Evolutionary conservation across 23 red algal species (phyloP), one percentile per base, ranked within the genome.

Genomic region (Gracilariopsis chorda): DNA sequence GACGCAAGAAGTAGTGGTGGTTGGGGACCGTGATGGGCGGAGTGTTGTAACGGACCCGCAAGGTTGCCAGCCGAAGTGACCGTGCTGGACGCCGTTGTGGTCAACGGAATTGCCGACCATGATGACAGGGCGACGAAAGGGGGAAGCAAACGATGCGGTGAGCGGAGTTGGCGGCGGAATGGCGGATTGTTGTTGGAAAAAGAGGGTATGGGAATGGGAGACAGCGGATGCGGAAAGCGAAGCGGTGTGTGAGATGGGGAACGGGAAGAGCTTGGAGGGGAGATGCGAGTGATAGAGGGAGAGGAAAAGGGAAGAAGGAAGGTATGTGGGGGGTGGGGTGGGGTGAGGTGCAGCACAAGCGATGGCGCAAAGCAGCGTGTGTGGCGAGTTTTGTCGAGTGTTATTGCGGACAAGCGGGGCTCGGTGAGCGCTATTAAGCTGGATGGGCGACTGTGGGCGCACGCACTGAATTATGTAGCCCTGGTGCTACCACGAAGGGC

Each of bases 61-160:
- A 46, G 85, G 85, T 58, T 89, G 69, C 85, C 85, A 89, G 21
- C 85, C 85, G 51, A 89, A 89, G 33, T 89, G 85, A 40, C 85
- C 85, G 36, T 64, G 48, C 63, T 89, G 68, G 49, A 77, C 47
- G 53, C 59, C 59, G 44, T 84, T 84, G 29, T 51, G 59, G 56
- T 5, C 53, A 56, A 49, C 80, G 58, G 80, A 69, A 57, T 58
- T 58, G 32, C 76, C 76, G 6, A 53, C 48, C 76, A 80, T 80
- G 20, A 21, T 80, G 5, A 35, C 25, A 80, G 20, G 32, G 48
- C 48, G 25, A 7, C 13, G 3, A 46, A 1, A 8, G 35, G 46
- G 17, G 61, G 61, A 23, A 71, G 28, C 7, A 41, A 33, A 19
- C 24, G 19, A 67, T 60, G 20, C 16, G 24, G 61, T 46, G 62